Conservation (phyloP, 371 early-diverging fungal genomes). For the Blakeslea trispora region DNA sequence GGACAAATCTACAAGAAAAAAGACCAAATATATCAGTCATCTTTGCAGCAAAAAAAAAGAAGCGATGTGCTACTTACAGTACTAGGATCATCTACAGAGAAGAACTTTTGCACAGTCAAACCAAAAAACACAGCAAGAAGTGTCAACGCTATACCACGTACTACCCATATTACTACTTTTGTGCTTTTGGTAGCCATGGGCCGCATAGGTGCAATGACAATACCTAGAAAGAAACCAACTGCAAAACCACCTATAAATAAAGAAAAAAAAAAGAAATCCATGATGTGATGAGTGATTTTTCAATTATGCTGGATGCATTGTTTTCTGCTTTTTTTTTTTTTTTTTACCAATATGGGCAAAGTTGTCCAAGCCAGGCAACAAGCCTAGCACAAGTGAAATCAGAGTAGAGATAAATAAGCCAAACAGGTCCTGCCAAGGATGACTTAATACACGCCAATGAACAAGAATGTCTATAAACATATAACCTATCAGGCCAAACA, state of each 20-base stretch:
- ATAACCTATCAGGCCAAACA: conserved; percentile 83
- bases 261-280: too few species aligned
- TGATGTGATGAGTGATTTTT: too few species aligned
- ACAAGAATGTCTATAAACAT: conserved; percentile 79
- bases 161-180: conserved; percentile 39
- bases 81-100: conserved; percentile 40
- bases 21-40: too few species aligned
- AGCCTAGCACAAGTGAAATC: conserved; percentile 70
- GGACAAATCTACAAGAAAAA: conserved; percentile 42
- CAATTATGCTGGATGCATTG: too few species aligned
- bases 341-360: conserved; percentile 68
- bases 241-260: conserved; percentile 65
- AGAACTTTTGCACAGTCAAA: conserved; percentile 49
- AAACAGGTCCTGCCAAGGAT: conserved; percentile 71
- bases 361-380: conserved; percentile 78
- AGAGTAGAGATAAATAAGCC: conserved; percentile 66
- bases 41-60: neutral
- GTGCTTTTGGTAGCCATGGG: conserved; percentile 37
- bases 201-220: conserved; percentile 52
- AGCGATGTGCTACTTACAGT: conserved; percentile 28
- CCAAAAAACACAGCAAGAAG: conserved; percentile 43
- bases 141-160: conserved; percentile 41
- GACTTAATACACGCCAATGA: conserved; percentile 71
- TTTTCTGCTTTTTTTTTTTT: too few species aligned
- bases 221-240: conserved; percentile 53